These are phyloP conservation scores for Yarrowia keelungensis DNA, from an alignment of 805 yeast genomes.

Conservation along the genomic window DNA sequence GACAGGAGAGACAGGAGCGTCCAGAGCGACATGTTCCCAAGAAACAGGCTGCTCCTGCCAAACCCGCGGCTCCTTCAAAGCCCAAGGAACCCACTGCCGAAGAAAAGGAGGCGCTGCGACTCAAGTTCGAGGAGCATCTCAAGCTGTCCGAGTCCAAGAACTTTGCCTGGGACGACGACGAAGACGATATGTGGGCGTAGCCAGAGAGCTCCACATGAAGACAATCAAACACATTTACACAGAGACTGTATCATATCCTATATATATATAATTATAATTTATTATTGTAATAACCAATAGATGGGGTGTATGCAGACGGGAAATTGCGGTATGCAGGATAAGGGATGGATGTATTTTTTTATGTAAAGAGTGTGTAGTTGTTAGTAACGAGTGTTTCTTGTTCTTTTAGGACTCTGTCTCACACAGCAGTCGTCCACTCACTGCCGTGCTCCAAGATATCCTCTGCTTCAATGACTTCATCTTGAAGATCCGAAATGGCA, in stretches of 20 bases:
- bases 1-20: conserved; percentile 12
- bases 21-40: not conserved
- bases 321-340: no score
- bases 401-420: no score
- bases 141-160: conserved; percentile 13
- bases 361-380: no score
- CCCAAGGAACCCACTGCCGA: conserved; percentile 22
- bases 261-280: conserved; percentile 22
- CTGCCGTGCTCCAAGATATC: not conserved
- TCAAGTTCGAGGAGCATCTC: conserved; percentile 22
- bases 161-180: conserved; percentile 36
- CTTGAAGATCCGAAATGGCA: not conserved
- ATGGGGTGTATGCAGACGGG: not conserved
- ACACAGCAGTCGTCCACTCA: not conserved
- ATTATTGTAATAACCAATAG: conserved; percentile 10
- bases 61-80: not conserved
- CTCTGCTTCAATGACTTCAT: not conserved
- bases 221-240: conserved; percentile 1
- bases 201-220: not conserved
- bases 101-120: conserved; percentile 18
- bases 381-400: no score
- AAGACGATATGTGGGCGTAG: conserved; percentile 28
- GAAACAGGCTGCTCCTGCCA: conserved; percentile 6
- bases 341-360: no score
- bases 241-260: conserved; percentile 14